Evolutionary conservation across 1,139 yeast species (phyloP).

Genomic region (Candida sp.): DNA sequence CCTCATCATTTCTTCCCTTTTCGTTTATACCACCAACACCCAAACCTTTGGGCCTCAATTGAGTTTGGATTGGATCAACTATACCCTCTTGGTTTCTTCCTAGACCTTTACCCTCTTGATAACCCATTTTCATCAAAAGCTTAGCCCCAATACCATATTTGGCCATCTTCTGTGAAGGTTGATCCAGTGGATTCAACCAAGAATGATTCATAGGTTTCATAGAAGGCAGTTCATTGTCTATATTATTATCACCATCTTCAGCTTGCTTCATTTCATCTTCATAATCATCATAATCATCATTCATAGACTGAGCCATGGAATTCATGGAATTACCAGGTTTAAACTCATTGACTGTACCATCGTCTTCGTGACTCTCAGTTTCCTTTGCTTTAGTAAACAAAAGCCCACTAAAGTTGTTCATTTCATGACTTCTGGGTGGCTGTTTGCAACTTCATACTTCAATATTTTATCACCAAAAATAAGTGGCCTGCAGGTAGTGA

Average conservation of each 20-base stretch:
- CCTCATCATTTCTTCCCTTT: conserved; percentile 10
- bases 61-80: conserved; percentile 71
- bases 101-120: conserved; percentile 75
- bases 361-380: conserved; percentile 2
- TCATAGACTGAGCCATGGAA: conserved; percentile 12
- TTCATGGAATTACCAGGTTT: not conserved
- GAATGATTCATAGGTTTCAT: not conserved
- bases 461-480: too few relatives aligned
- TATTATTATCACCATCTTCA: conserved; percentile 6
- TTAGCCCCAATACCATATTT: conserved; percentile 85
- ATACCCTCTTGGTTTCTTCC: conserved; percentile 75
- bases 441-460: not conserved
- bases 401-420: conserved; percentile 5
- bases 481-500: too few relatives aligned
- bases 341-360: not conserved
- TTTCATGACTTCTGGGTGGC: not conserved
- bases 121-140: conserved; percentile 83
- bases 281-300: conserved; percentile 20
- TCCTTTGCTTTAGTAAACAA: conserved; percentile 7
- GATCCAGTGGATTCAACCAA: not conserved
- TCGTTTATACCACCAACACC: conserved; percentile 70
- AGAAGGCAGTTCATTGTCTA: not conserved
- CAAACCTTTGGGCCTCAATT: conserved; percentile 58
- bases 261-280: conserved; percentile 14
- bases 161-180: conserved; percentile 5